Conservation (phyloP, 2,329 filamentous ascomycete species). For the Claviceps pusilla region DNA sequence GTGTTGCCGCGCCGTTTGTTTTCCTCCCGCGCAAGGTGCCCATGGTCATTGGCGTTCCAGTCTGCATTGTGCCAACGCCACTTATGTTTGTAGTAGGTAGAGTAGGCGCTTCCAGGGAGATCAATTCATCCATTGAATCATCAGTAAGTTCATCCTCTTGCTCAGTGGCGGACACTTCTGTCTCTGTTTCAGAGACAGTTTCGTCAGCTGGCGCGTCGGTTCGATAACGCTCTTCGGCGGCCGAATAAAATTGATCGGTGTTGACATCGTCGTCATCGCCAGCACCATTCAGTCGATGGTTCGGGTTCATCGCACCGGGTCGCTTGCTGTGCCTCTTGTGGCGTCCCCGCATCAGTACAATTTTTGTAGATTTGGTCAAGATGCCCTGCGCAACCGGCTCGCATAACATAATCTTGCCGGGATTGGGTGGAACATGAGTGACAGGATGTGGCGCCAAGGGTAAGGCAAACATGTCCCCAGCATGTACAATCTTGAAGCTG, state of each 20-base stretch:
- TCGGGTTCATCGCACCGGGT: conserved; percentile 28
- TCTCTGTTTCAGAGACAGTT: conserved; percentile 45
- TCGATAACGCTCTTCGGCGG: conserved; percentile 61
- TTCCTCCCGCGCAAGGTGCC: conserved; percentile 42
- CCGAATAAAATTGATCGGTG: conserved; percentile 86
- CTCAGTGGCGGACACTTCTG: conserved; percentile 47
- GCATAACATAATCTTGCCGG: conserved; percentile 79
- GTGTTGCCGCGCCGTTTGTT: conserved; percentile 62
- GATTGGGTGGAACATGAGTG: conserved; percentile 69
- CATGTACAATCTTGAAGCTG: conserved; percentile 61
- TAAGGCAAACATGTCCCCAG: conserved; percentile 63
- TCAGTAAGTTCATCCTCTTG: conserved; percentile 69
- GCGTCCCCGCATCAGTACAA: conserved; percentile 59
- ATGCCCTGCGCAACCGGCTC: conserved; percentile 87
- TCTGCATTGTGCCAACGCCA: conserved; percentile 62
- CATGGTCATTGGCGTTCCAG: conserved; percentile 64
- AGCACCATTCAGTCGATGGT: conserved; percentile 38
- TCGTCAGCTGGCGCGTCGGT: conserved; percentile 45
- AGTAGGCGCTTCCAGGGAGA: conserved; percentile 68
- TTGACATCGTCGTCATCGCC: conserved; percentile 57
- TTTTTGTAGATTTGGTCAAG: conserved; percentile 60
- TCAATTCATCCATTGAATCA: conserved; percentile 86
- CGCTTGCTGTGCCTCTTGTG: conserved; percentile 37
- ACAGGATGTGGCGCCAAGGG: conserved; percentile 73
- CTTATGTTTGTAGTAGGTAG: conserved; percentile 66